Conservation (phyloP, 2,329 filamentous ascomycete genomes). For the Colletotrichum sublineola region DNA sequence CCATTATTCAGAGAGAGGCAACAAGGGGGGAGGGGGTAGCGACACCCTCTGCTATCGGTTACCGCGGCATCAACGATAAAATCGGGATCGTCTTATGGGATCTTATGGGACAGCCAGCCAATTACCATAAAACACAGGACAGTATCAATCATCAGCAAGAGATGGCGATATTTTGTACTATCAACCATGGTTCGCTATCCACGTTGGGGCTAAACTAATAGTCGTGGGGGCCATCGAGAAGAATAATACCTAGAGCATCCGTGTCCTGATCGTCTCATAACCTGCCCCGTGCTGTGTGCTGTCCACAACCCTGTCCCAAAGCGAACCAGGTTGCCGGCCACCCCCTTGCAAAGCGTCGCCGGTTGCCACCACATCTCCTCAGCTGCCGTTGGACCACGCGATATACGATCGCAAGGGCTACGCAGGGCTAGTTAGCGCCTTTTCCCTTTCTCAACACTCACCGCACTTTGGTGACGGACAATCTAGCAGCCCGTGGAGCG, state of each 20-base stretch:
- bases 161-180: background rate
- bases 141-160: background rate
- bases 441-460: constrained; percentile 13
- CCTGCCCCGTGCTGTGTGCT: background rate
- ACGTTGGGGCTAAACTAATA: background rate
- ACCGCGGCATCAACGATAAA: constrained; percentile 3
- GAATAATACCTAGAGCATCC: background rate
- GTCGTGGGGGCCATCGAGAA: constrained; percentile 6
- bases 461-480: constrained; percentile 31
- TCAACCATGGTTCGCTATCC: background rate
- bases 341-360: constrained; percentile 10
- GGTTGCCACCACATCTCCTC: background rate
- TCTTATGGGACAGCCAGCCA: too few species aligned
- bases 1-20: background rate
- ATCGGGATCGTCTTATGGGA: too few species aligned
- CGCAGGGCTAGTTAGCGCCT: constrained; percentile 34
- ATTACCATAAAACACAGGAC: too few species aligned
- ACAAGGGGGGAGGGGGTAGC: background rate
- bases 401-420: constrained; percentile 28
- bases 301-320: constrained; percentile 8
- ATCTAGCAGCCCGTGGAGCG: constrained; percentile 4
- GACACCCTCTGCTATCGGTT: constrained; percentile 8
- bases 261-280: background rate
- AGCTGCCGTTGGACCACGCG: constrained; percentile 15
- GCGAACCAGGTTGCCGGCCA: constrained; percentile 4